Conservation (phyloP, 2,329 filamentous ascomycete species). For the Colletotrichum phormii region DNA sequence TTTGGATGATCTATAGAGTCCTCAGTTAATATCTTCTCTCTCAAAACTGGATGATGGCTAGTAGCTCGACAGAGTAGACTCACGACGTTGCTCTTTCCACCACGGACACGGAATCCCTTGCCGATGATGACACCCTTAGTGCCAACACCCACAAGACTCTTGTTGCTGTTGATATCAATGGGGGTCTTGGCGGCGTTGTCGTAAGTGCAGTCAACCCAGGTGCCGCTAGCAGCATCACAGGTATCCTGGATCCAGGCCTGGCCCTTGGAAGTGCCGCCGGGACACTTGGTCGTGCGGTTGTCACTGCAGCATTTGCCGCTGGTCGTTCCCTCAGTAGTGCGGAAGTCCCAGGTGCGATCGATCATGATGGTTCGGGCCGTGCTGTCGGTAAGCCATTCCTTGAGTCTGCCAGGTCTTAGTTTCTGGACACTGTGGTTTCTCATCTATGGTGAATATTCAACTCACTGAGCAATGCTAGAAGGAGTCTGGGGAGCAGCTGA, state of each 20-base stretch:
- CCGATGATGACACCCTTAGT: slow-evolving; percentile 45
- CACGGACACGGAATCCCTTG: slow-evolving; percentile 57
- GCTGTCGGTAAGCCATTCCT: slow-evolving; percentile 43
- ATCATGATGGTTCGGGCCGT: slow-evolving; percentile 51
- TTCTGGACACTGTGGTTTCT: not conserved
- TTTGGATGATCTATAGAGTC: slow-evolving; percentile 55
- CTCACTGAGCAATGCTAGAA: slow-evolving; percentile 27
- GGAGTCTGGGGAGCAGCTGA: slow-evolving; percentile 56
- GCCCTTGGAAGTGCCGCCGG: slow-evolving; percentile 37
- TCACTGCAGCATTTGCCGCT: slow-evolving; percentile 42
- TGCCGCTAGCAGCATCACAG: slow-evolving; percentile 38
- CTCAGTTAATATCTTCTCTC: not conserved
- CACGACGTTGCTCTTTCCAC: slow-evolving; percentile 54
- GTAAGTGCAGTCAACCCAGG: slow-evolving; percentile 40
- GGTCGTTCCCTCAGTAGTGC: slow-evolving; percentile 41
- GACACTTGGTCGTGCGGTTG: slow-evolving; percentile 42
- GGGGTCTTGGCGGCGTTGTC: slow-evolving; percentile 42
- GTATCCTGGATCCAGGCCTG: slow-evolving; percentile 43
- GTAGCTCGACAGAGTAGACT: not conserved
- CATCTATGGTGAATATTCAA: slow-evolving; percentile 45
- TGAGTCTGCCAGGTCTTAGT: slow-evolving; percentile 42
- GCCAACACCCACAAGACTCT: slow-evolving; percentile 43
- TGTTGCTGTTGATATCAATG: slow-evolving; percentile 44
- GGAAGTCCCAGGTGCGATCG: slow-evolving; percentile 45
- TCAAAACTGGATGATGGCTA: not conserved